Conservation (phyloP, 164 flowering plant genomes). For the Saururus chinensis region DNA sequence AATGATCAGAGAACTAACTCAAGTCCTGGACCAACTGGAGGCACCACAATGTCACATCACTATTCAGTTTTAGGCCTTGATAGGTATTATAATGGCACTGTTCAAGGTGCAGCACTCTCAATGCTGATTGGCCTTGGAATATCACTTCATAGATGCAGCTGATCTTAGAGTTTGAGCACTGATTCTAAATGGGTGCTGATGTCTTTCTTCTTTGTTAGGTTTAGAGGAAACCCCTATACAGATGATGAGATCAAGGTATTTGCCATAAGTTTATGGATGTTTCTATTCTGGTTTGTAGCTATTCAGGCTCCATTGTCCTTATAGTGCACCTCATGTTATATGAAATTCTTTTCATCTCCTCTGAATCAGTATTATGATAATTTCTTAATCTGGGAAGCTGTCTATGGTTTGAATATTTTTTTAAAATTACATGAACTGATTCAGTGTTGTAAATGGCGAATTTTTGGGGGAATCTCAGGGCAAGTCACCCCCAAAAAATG, state of each 20-base stretch:
- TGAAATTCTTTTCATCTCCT: no score
- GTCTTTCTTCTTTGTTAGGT: constrained; percentile 25
- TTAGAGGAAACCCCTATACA: constrained; percentile 54
- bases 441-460: no score
- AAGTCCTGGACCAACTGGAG: constrained; percentile 27
- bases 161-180: neutral
- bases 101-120: neutral
- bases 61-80: constrained; percentile 84
- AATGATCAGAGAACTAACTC: constrained; percentile 36
- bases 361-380: no score
- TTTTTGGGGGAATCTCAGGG: no score
- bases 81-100: constrained; percentile 39
- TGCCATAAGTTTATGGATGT: no score
- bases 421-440: no score
- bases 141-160: neutral
- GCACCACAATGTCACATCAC: constrained; percentile 64
- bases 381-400: no score
- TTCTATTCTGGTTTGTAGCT: no score
- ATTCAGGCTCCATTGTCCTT: no score
- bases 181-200: neutral
- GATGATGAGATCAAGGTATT: constrained; percentile 91
- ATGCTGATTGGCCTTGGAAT: neutral
- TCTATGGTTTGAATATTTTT: no score
- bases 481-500: no score
- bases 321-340: no score